Conservation (phyloP, 352 stramenopile species). For the Pythium aristosporum region DNA sequence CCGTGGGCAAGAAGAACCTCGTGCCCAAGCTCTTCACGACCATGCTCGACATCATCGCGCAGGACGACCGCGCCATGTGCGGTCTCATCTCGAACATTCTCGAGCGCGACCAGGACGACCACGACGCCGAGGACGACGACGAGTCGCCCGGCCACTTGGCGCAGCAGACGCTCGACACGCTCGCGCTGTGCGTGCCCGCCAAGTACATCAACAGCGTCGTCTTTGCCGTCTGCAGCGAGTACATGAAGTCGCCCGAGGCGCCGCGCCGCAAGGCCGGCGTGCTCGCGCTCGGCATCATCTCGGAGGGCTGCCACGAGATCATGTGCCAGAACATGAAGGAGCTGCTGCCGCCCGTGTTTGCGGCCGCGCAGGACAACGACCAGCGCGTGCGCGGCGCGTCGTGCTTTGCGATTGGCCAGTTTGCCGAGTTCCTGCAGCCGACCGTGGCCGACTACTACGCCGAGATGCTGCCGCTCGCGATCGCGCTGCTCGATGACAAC, state of each 20-base stretch:
- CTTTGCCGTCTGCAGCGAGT: constrained; percentile 81
- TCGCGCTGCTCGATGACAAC: constrained; percentile 93
- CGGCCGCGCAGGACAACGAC: constrained; percentile 88
- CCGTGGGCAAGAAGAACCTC: constrained; percentile 82
- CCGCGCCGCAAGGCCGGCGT: constrained; percentile 95
- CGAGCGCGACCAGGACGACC: constrained; percentile 55
- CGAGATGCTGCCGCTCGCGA: constrained; percentile 96
- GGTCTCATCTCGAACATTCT: constrained; percentile 83
- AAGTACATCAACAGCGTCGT: constrained; percentile 84
- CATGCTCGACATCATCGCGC: constrained; percentile 83
- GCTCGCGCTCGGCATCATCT: constrained; percentile 95
- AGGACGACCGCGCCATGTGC: constrained; percentile 75
- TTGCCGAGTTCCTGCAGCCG: constrained; percentile 97
- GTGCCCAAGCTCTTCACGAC: constrained; percentile 84
- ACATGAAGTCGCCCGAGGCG: constrained; percentile 88
- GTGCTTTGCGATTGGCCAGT: constrained; percentile 98
- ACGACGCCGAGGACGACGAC: constrained; percentile 61
- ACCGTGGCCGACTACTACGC: constrained; percentile 94
- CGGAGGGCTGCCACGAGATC: constrained; percentile 95
- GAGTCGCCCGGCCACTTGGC: constrained; percentile 79
- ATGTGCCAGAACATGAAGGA: constrained; percentile 94
- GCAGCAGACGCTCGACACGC: constrained; percentile 83
- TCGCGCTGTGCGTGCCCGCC: constrained; percentile 73
- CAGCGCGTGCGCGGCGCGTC: constrained; percentile 95
- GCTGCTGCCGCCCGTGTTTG: constrained; percentile 92